Evolutionary conservation across 2,329 filamentous ascomycete genomes (phyloP), one percentile per base, ranked within the genome.

Genomic region (Ophiostoma pallidulum): DNA sequence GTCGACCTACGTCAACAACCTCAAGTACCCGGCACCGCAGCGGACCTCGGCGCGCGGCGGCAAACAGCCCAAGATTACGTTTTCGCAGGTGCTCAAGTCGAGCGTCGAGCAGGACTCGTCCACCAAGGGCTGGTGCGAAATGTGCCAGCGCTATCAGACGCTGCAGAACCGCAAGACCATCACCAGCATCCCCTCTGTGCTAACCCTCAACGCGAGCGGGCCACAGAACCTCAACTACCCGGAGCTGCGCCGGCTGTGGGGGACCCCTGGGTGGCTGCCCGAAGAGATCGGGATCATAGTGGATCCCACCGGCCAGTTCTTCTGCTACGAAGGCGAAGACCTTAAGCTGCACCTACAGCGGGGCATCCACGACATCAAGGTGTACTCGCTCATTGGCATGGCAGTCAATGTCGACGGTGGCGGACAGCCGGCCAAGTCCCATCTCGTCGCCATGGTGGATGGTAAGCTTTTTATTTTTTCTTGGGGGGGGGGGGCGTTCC

Each of bases 201-300:
- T 98, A 53, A 84, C 94, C 69, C 74, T 98, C 22, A 96, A 96
- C 60, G 86, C 88, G 0, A 78, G 86, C 31, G 49, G 52, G 4
- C 55, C 52, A 1, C 53, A 55, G 47, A 54, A 52, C 10, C 82
- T 86, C 35, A 79, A 75, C 5, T 82, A 70, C 39, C 75, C 80
- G 3, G 85, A 91, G 53, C 79, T 88, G 31, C 82, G 83, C 57
- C 76, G 84, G 50, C 73, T 95, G 14, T 98, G 94, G 94, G 80
- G 86, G 1, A 87, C 82, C 12, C 87, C 87, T 0, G 87, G 86
- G 14, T 98, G 91, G 83, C 71, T 98, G 12, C 92, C 92, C 0
- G 85, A 92, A 59, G 89, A 97, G 62, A 90, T 98, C 58, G 92
- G 92, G 32, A 79, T 98, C 59, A 86, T 94, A 49, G 79, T 95